Conservation (phyloP, 2,329 filamentous ascomycete species). For the Hyphodiscus sp. region DNA sequence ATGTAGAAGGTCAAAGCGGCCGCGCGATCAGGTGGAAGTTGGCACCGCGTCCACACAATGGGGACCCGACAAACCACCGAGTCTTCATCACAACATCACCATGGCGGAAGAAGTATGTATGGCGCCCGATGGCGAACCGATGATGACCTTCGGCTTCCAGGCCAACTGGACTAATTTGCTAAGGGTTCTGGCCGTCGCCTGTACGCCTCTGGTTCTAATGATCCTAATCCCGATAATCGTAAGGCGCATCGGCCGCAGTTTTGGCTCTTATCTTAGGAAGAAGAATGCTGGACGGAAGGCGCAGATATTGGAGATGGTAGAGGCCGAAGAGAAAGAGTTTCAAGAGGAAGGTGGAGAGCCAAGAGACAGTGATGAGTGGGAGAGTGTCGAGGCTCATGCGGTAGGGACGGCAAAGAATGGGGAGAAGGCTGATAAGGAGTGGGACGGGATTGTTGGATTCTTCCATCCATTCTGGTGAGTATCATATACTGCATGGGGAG, state of each 20-base stretch:
- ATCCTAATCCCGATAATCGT: conserved; percentile 24
- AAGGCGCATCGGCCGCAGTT: conserved; percentile 30
- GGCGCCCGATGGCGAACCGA: conserved; percentile 23
- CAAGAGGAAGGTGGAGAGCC: conserved; percentile 16
- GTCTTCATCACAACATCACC: neutral
- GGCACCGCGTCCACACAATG: neutral
- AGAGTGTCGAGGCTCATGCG: conserved; percentile 55
- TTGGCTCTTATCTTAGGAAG: conserved; percentile 57
- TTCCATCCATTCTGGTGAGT: conserved; percentile 92
- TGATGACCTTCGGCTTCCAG: conserved; percentile 29
- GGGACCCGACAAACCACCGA: neutral
- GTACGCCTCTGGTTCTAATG: conserved; percentile 27
- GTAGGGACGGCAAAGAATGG: conserved; percentile 39
- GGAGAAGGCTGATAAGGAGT: conserved; percentile 48
- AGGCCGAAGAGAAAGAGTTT: conserved; percentile 31
- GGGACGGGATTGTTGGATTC: conserved; percentile 86
- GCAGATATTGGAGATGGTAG: conserved; percentile 47
- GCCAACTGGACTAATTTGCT: conserved; percentile 24
- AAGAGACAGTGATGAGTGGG: conserved; percentile 57
- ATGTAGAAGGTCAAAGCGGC: too few species aligned
- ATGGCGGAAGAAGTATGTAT: conserved; percentile 28
- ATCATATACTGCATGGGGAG: neutral
- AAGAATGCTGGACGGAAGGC: conserved; percentile 57
- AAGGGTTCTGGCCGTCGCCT: conserved; percentile 26
- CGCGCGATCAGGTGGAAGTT: too few species aligned